Evolutionary conservation across 192 early-diverging fungal genomes (phyloP), one percentile per base, ranked within the genome.

Genomic region (Podila verticillata): DNA sequence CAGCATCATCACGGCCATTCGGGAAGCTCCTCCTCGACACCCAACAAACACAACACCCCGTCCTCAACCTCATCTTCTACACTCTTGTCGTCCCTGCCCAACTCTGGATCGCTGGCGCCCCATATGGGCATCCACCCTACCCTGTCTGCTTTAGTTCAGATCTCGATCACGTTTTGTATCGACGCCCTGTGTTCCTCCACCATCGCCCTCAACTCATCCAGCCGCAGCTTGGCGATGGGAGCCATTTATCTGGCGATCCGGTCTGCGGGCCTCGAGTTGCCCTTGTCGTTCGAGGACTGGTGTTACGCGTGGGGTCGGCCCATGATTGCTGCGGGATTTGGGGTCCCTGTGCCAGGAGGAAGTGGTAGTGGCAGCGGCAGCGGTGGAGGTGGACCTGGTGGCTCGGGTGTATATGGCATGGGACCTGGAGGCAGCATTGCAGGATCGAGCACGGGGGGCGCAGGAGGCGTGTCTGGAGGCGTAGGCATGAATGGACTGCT

Each of bases 261-360:
- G 9, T 80, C 70, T 20, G 77, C 77, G 30, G 69, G 69, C 24
- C 35, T 80, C 15, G 77, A 80, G n/a, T 31, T 80, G 15, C 77
- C 77, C 4, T 48, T 80, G 26, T 66, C 77, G 5, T 80, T 80
- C 39, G 70, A 80, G 44, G 77, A 80, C 12, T 80, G 77, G 77
- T 80, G 77, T n/a, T 72, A 72, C 60, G 77, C 77, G 6, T 80
- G 77, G 77, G 77, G 77, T 17, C 51, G 70, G 34, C 65, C 77
- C 7, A 64, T 64, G 48, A 72, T 80, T 59, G 70, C 68, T 7
- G 44, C 70, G 24, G 66, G 77, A 5, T 80, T 80, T 58, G 77
- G 77, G 44, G 63, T 80, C 29, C 60, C 61, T 15, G 44, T 35
- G 15, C 15, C 32, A 9, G 64, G 68, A 47, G 61, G 58, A 5